Conservation (phyloP, 495 filamentous ascomycete species). For the Massariosphaeria phaeospora region DNA sequence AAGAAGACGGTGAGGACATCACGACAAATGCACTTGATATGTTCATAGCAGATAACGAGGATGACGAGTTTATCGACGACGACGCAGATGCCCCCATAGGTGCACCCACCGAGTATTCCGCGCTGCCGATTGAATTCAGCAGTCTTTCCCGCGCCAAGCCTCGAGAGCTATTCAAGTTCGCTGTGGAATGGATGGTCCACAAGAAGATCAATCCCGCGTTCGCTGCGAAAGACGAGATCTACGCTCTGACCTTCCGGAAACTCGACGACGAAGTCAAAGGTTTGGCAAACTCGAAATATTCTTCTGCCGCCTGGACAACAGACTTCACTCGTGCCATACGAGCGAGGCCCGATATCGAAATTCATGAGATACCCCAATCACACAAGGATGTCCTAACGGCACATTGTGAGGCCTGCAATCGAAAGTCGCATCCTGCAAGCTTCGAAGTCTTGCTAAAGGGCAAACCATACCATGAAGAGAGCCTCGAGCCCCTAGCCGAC, state of each 20-base stretch:
- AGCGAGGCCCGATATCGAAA: slow-evolving; percentile 52
- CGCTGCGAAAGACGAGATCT: slow-evolving; percentile 57
- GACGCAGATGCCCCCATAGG: slow-evolving; percentile 64
- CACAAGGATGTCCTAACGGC: slow-evolving; percentile 31
- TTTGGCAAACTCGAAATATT: slow-evolving; percentile 64
- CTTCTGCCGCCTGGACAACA: slow-evolving; percentile 66
- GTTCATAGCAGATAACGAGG: slow-evolving; percentile 51
- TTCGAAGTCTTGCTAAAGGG: slow-evolving; percentile 59
- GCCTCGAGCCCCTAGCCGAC: slow-evolving; percentile 60
- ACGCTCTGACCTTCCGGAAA: slow-evolving; percentile 66
- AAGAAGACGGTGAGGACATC: slow-evolving; percentile 4
- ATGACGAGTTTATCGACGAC: slow-evolving; percentile 63
- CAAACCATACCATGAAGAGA: slow-evolving; percentile 62
- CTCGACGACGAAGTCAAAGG: slow-evolving; percentile 67
- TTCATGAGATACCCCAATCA: slow-evolving; percentile 35
- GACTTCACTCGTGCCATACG: slow-evolving; percentile 62
- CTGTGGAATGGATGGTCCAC: slow-evolving; percentile 77
- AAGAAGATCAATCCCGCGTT: slow-evolving; percentile 74
- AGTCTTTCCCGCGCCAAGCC: slow-evolving; percentile 59
- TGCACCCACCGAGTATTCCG: slow-evolving; percentile 49
- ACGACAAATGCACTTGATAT: slow-evolving; percentile 26
- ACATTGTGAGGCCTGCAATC: slow-evolving; percentile 74
- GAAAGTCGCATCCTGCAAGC: slow-evolving; percentile 62
- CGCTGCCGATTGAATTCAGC: slow-evolving; percentile 71
- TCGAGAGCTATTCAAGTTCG: slow-evolving; percentile 72